Conservation (phyloP, 202 grass and related monocot genomes). For the Zoysia matrella region DNA sequence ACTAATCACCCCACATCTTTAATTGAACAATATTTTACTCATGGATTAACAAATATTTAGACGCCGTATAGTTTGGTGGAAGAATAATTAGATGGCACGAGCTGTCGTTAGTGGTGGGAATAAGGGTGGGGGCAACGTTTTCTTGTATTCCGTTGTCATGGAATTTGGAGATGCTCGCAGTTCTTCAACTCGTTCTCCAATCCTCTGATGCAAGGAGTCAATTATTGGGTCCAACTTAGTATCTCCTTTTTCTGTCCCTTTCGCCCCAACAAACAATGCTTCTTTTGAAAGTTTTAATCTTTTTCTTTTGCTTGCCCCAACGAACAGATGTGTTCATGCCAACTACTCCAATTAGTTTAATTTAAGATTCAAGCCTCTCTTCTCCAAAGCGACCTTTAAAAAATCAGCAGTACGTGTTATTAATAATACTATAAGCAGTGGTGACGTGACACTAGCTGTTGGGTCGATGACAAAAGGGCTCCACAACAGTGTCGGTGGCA, state of each 20-base stretch:
- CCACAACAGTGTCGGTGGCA: no score
- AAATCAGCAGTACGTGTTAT: no score
- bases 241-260: slow-evolving; percentile 23
- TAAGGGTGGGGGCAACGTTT: slow-evolving; percentile 32
- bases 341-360: no score
- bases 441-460: no score
- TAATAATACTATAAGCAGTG: no score
- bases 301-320: slow-evolving; percentile 46
- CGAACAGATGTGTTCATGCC: slow-evolving; percentile 30
- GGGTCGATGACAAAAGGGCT: no score
- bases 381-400: no score
- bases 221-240: slow-evolving; percentile 49
- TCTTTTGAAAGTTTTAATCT: slow-evolving; percentile 41
- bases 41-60: slow-evolving; percentile 31
- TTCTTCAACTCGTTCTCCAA: slow-evolving; percentile 20
- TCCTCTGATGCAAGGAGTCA: slow-evolving; percentile 52
- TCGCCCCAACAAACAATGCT: slow-evolving; percentile 40
- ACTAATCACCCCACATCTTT: slow-evolving; percentile 31
- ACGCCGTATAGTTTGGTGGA: slow-evolving; percentile 43
- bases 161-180: slow-evolving; percentile 21
- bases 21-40: slow-evolving; percentile 11
- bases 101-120: slow-evolving; percentile 47
- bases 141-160: slow-evolving; percentile 13
- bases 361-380: no score
- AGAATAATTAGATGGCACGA: slow-evolving; percentile 48